Base-by-base conservation (phyloP, 169 alveolate genomes). In the Babesia bigemina region DNA sequence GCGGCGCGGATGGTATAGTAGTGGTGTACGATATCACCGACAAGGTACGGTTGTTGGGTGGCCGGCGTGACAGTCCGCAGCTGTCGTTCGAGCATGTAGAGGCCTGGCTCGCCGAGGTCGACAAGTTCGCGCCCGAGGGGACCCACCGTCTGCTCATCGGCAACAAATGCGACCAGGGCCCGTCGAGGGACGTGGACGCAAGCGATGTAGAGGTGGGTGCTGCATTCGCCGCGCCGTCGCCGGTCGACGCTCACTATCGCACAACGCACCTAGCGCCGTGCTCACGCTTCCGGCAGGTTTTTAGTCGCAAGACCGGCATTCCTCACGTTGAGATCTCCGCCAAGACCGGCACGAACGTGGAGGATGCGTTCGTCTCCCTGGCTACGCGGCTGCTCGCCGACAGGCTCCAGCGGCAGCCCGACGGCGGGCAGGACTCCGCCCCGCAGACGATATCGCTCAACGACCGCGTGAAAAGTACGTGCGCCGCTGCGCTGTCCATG, bases 1-100 rank as follows among this genome's bases (percentile, higher is more conserved):
- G 98, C 73, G 98, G 98, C 48, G 98, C 99, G 8, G 98, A 96
- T 70, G 99, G 98, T 42, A 95, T 96, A 12, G 95, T 96, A 17
- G 65, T 97, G 16, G 97, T 93, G 26, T 97, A 95, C 81, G 99
- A 96, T 90, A 90, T 95, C 22, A 93, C 97, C 42, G 91, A 90
- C 71, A 81, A 81, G 74, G 88, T 81, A 47, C n/a, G 8, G 69
- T 60, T 22, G 13, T 0, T 11, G 28, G 48, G 45, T 33, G 49
- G n/a, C 21, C 79, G 63, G 17, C 56, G 74, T 44, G 56, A 60
- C n/a, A 6, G n/a, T 61, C 62, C 49, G 50, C 70, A 66, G 88
- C 29, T 77, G 36, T 91, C 96, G 0, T 94, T 94, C 81, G 95
- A 93, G 21, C 94, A 94, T 62, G 87, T 94, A 10, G 93, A 90